Evolutionary conservation across 148 eudicot genomes (phyloP), one percentile per base, ranked within the genome.

Genomic region (Rhododendron griersonianum): DNA sequence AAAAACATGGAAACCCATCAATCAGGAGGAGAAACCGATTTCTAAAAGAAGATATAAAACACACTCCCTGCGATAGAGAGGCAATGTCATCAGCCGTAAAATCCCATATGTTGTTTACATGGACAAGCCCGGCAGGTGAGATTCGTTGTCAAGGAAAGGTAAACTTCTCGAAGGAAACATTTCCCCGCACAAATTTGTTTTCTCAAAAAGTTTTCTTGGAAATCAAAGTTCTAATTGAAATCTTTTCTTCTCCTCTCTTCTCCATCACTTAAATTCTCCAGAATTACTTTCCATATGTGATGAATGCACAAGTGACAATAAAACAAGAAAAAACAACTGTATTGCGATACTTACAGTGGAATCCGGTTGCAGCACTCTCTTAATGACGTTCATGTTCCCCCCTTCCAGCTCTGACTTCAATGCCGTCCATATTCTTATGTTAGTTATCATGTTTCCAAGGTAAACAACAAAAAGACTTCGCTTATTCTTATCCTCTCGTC

Each of bases 381-480:
- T 25, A 71, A 89, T 81, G 15, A 92, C 39, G 19, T 78, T 86
- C 86, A 88, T 18, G 78, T 84, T 84, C 3, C 71, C 84, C 77
- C 84, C 90, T 25, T 8, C 44, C 74, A 85, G 85, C 79, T 92
- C 90, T 1, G 92, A 87, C 44, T 90, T 53, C 77, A 93, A 84
- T 2, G 91, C 92, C 84, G 28, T 88, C 94, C 94, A 92, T 77
- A 91, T 90, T 50, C 94, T 88, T 25, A 85, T 67, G 87, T 90
- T 86, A 2, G 93, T 92, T 0, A 77, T 81, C 86, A 91, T 81
- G 74, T 91, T 92, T 3, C 84, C 85, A 67, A 92, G 89, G 83
- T 86, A 91, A 89, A 88, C 85, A 14, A 50, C 91, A 76, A 90
- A 89, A 53, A 65, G 83, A 3, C 80, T 61, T 67, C 35, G 74